These are phyloP conservation scores for Penicillium sp. DNA, from an alignment of 2,329 filamentous ascomycete genomes.

Conservation along the genomic window DNA sequence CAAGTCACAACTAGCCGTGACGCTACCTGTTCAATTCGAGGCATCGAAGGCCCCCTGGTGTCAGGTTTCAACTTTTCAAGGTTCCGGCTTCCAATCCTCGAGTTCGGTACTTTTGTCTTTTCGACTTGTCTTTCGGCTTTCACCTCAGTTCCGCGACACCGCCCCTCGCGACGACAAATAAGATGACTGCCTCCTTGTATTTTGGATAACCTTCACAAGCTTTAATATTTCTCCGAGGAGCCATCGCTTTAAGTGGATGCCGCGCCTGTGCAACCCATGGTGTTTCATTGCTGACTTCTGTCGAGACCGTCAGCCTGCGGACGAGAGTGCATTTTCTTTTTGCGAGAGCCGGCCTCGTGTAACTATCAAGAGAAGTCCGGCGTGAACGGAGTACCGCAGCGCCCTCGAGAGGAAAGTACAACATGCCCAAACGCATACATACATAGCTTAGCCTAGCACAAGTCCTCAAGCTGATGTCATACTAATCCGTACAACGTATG, in stretches of 20 bases:
- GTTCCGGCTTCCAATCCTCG: slow-evolving; percentile 2
- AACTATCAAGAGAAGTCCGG: background rate
- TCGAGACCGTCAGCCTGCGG: background rate
- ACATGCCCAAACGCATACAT: background rate
- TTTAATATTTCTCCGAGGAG: slow-evolving; percentile 17
- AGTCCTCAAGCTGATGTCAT: slow-evolving; percentile 10
- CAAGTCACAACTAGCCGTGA: slow-evolving; percentile 17
- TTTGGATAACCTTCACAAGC: slow-evolving; percentile 4
- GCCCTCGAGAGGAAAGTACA: slow-evolving; percentile 10
- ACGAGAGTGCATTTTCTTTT: background rate
- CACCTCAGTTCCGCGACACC: background rate
- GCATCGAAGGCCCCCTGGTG: slow-evolving; percentile 11
- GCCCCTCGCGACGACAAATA: background rate
- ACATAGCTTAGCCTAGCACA: background rate
- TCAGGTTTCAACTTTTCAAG: background rate
- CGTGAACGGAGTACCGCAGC: background rate
- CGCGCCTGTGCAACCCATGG: slow-evolving; percentile 2
- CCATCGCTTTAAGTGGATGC: slow-evolving; percentile 8
- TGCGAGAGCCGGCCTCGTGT: background rate
- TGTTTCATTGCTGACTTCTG: background rate
- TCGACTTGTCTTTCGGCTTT: slow-evolving; percentile 25
- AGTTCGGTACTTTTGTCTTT: slow-evolving; percentile 27
- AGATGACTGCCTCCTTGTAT: background rate
- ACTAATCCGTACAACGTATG: slow-evolving; percentile 7
- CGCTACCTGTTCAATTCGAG: slow-evolving; percentile 7